Base-by-base conservation (phyloP, 192 early-diverging fungal species). In the Coemansia sp. region DNA sequence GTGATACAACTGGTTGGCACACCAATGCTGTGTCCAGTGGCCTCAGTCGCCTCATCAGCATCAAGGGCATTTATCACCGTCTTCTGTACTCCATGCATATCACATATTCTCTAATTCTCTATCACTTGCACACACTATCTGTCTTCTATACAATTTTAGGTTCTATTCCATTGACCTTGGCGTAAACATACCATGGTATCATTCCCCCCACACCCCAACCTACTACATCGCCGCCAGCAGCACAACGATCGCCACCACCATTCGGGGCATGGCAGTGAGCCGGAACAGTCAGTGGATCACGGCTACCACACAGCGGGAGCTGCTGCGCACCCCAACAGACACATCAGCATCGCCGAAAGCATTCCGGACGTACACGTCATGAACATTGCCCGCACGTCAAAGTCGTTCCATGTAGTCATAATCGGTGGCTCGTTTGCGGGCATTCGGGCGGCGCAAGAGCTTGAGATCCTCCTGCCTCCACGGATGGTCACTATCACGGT, bases 361-460 rank as follows among this genome's bases (percentile, higher is more conserved):
- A 29, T 50, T 19, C 59, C 46, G 33, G 27, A 68, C 38, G 35
- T 79, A 18, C 62, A 65, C 59, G 33, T 43, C 8, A 69, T 69
- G 66, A 68, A 69, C 39, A 63, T 79, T 32, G 70, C 76, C 14
- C 76, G 76, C 21, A 70, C 76, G n/a, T 73, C 76, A 63, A 80
- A 80, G 54, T 39, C 63, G 33, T 83, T 81, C 70, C 83, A 75
- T 44, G 79, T 83, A 35, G 68, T 80, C 50, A 77, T 78, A 17
- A 67, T 82, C 52, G 72, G 80, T 9, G 78, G 76, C 3, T 69
- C 80, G 10, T 82, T 82, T 59, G 80, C 74, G 8, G 80, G 80
- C 3, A 76, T 82, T 11, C 70, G 67, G 3, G 74, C 80, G 14
- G 80, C 80, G 8, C 70, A 82, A 55, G 80, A 82, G 22, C 74